Base-by-base conservation (phyloP, 2,329 filamentous ascomycete species). In the Xenoacremonium recifei region DNA sequence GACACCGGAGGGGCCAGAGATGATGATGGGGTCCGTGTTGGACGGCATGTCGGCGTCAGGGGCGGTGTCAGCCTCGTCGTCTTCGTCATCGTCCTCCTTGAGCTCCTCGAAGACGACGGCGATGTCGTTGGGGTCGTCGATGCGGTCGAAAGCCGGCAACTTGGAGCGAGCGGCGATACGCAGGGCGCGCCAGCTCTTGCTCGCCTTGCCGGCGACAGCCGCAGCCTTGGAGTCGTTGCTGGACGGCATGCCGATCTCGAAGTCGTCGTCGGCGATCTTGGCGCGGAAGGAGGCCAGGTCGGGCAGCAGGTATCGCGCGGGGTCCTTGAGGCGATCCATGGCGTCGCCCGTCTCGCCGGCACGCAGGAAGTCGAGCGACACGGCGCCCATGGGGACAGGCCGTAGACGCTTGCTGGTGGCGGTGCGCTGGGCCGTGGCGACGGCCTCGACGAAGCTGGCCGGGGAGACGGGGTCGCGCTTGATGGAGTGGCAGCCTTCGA, bases 401-500 rank as follows among this genome's bases (percentile, higher is more conserved):
- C 86, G 80, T 37, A 90, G 68, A 39, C 85, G 82, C 61, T 87
- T 91, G 56, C 79, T 85, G 13, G 81, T 79, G 29, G 87, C 85
- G 11, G 82, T 73, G 51, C 80, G 82, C 49, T 79, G 76, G 4
- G 84, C 84, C 34, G 79, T 73, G 21, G 76, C 71, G 61, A 85
- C 86, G 18, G 90, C 85, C 40, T 82, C 77, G 29, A 83, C 66
- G 61, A 90, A 92, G 35, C 85, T 78, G 20, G 79, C 68, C 1
- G 84, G 76, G 3, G 84, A 76, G 21, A 97, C 77, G 10, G 88
- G 72, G 17, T 86, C 80, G 45, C 81, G 79, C 59, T 91, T 84
- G 58, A 99, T 97, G 5, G 85, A 80, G 18, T 89, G 89, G 62
- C 93, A 99, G 53, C 85, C 89, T 63, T 96, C 90, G 46, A 92